These are phyloP conservation scores for Borealophlyctis nickersoniae DNA, from an alignment of 192 early-diverging fungal genomes.

Conservation along the genomic window DNA sequence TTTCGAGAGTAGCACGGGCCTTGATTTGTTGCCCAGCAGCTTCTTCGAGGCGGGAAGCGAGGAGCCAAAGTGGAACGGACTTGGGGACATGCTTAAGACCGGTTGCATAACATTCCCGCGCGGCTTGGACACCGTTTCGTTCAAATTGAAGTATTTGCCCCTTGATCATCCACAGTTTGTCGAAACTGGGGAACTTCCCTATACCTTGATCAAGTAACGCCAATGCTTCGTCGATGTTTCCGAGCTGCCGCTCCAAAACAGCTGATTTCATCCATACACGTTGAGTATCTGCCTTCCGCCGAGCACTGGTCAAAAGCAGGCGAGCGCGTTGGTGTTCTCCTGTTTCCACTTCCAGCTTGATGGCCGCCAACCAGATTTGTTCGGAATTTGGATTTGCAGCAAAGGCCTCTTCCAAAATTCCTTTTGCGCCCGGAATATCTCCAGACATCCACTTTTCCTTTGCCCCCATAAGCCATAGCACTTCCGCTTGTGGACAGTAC, in stretches of 20 bases:
- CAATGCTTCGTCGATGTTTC: slow-evolving; percentile 62
- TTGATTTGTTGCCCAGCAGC: slow-evolving; percentile 59
- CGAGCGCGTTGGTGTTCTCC: slow-evolving; percentile 75
- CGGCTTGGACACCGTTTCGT: slow-evolving; percentile 53
- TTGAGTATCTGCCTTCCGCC: slow-evolving; percentile 70
- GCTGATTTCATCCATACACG: slow-evolving; percentile 95
- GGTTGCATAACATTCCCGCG: slow-evolving; percentile 67
- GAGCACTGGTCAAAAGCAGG: slow-evolving; percentile 68
- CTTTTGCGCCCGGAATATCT: slow-evolving; percentile 78
- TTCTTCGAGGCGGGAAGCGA: slow-evolving; percentile 78
- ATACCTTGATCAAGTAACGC: slow-evolving; percentile 64
- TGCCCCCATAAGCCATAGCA: slow-evolving; percentile 95
- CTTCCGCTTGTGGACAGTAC: slow-evolving; percentile 86
- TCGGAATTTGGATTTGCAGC: slow-evolving; percentile 87
- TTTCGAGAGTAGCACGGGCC: slow-evolving; percentile 81
- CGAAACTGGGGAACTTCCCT: slow-evolving; percentile 66
- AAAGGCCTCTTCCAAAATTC: slow-evolving; percentile 82
- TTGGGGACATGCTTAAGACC: slow-evolving; percentile 77
- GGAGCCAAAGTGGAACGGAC: slow-evolving; percentile 75
- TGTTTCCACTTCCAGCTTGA: slow-evolving; percentile 92
- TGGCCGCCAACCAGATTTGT: slow-evolving; percentile 92
- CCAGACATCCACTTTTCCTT: slow-evolving; percentile 89
- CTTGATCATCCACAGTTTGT: slow-evolving; percentile 94
- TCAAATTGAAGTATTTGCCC: slow-evolving; percentile 73
- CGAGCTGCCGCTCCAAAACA: slow-evolving; percentile 77